A percentile compares a stretch with the other conserved stretches of the same genome.
Conservation (phyloP, 441 rosid species). For the Eruca vesicaria region DNA sequence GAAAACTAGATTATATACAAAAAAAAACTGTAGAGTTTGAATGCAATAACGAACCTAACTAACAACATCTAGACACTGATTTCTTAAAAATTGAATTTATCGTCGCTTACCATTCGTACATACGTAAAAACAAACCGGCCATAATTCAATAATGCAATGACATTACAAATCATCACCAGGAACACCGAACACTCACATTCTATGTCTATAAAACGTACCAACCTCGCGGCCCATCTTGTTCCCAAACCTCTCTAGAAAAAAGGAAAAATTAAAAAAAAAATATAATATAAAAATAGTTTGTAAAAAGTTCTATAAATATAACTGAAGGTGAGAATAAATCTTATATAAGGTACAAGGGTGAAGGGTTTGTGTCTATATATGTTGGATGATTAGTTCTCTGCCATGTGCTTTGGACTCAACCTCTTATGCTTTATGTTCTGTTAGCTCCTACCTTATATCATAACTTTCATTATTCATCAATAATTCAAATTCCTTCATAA, state of each 20-base stretch:
- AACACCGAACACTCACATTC: slow-evolving; percentile 15
- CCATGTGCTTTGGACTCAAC: slow-evolving; percentile 40
- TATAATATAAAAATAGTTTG: not conserved
- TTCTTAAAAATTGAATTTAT: not conserved
- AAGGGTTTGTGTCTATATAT: slow-evolving; percentile 19
- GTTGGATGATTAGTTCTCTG: slow-evolving; percentile 34
- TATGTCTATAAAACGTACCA: slow-evolving; percentile 15
- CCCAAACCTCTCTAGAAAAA: not conserved
- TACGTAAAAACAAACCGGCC: not conserved
- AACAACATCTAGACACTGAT: not conserved
- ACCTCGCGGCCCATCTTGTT: slow-evolving; percentile 25
- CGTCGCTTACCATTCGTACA: not conserved
- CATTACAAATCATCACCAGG: not conserved
- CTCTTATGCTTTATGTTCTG: slow-evolving; percentile 45
- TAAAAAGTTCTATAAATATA: not conserved
- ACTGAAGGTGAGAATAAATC: slow-evolving; percentile 2
- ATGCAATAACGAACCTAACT: not conserved
- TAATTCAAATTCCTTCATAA: slow-evolving; percentile 17
- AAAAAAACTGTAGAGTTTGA: not conserved
- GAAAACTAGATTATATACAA: not conserved
- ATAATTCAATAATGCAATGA: slow-evolving; percentile 5
- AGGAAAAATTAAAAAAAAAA: not conserved
- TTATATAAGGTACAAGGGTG: slow-evolving; percentile 13
- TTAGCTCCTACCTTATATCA: slow-evolving; percentile 32
- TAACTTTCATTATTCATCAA: slow-evolving; percentile 35